These are phyloP conservation scores for Euphorbia pulcherrima DNA, from an alignment of 345 rosid species.

Conservation along the genomic window DNA sequence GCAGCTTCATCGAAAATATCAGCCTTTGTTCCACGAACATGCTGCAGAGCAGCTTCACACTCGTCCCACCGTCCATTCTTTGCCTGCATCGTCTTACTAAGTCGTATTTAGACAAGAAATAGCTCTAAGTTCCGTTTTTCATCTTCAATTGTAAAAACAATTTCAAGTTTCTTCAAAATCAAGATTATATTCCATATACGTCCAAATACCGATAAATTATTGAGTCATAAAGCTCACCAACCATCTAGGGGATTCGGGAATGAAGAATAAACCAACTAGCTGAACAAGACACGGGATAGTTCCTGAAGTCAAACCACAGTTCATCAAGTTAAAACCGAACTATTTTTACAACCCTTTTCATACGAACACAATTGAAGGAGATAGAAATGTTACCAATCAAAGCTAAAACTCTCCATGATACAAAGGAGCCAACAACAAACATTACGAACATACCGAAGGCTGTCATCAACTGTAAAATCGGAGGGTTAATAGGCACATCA, in stretches of 20 bases:
- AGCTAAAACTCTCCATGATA: conserved; percentile 65
- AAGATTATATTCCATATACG: too few species aligned
- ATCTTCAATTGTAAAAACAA: too few species aligned
- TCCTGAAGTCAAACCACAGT: conserved; percentile 26
- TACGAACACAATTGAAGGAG: background rate
- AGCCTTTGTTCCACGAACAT: conserved; percentile 43
- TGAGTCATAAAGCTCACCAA: background rate
- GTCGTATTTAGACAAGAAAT: too few species aligned
- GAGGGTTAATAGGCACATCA: background rate
- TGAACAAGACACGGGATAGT: conserved; percentile 38
- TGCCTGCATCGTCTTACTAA: conserved; percentile 32
- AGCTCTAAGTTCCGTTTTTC: too few species aligned
- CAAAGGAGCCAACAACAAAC: conserved; percentile 60
- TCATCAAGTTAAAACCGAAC: conserved; percentile 7
- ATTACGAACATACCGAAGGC: conserved; percentile 54
- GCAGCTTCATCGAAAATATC: conserved; percentile 49
- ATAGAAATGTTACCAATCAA: conserved; percentile 43
- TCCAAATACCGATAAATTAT: too few species aligned
- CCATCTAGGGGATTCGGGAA: conserved; percentile 67
- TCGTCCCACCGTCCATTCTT: conserved; percentile 43
- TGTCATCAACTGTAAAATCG: conserved; percentile 58
- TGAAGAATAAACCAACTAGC: conserved; percentile 36
- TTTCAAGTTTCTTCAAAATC: too few species aligned
- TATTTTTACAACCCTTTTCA: background rate
- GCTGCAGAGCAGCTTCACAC: conserved; percentile 44